A percentile compares a stretch with the other conserved stretches of the same genome.
phyloP scores from a whole-genome alignment of 768 basidiomycete genomes.

The Lactarius psammicola region DNA sequence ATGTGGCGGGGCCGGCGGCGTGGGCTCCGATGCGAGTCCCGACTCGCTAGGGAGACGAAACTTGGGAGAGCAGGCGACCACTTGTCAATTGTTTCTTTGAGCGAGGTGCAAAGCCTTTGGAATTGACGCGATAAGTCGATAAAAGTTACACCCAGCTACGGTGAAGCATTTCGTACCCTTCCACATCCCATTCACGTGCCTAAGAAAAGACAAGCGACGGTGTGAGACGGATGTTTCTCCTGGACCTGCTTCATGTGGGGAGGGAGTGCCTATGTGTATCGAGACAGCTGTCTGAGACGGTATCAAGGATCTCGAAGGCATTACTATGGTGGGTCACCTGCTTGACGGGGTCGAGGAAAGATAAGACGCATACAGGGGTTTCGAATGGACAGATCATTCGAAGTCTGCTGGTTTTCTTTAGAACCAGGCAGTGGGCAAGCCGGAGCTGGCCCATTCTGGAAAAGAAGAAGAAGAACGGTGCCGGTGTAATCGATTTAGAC shows the following conservation, averaged over 20 bases:
- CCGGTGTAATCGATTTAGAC: not conserved
- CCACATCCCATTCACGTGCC: constrained; percentile 11
- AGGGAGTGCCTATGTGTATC: not conserved
- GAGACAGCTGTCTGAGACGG: constrained; percentile 7
- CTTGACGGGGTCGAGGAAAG: not conserved
- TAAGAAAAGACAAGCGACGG: constrained; percentile 1
- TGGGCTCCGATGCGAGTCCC: not conserved
- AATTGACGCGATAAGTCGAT: too few relatives aligned
- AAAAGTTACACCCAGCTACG: not conserved
- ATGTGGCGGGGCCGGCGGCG: not conserved
- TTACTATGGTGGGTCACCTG: not conserved
- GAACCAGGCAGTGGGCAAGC: not conserved
- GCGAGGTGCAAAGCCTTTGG: not conserved
- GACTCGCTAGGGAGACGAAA: constrained; percentile 6
- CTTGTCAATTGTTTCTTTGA: constrained; percentile 9
- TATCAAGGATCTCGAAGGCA: constrained; percentile 16
- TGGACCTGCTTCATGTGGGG: not conserved
- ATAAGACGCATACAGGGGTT: not conserved
- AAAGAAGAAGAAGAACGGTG: not conserved
- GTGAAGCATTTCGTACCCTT: constrained; percentile 6
- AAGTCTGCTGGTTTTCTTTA: constrained; percentile 6
- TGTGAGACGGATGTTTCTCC: not conserved
- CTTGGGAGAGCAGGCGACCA: not conserved
- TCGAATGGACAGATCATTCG: not conserved
- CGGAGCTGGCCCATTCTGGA: not conserved